Evolutionary conservation across 129 eudicot genomes (phyloP), one percentile per base, ranked within the genome.

Genomic region (Tanacetum coccineum): DNA sequence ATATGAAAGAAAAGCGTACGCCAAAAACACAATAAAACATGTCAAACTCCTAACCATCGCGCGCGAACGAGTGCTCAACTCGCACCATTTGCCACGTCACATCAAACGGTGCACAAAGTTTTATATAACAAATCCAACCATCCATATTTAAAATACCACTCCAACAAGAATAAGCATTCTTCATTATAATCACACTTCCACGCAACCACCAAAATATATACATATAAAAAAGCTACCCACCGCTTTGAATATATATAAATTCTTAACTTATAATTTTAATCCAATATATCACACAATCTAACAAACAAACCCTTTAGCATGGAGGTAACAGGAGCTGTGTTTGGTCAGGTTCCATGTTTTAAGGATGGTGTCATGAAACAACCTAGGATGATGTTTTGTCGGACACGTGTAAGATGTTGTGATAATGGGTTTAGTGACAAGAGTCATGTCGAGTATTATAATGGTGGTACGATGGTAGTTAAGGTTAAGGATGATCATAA

Each of bases 241-340:
- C 25, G 25, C 25, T 22, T 22, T 22, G 25, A 22, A 22, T 22
- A 22, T 22, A 22, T 22, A 22, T 2, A 22, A 22, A 2, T 22
- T 22, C 1, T 22, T 22, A 22, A 22, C 25, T 22, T 22, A 22
- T n/a, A 22, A 22, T 22, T 22, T 22, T 22, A 32, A 32, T 30
- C 39, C 39, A 30, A 30, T 30, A 30, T 30, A 4, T 30, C 39
- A 51, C 19, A 6, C 15, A 47, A 19, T 56, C 58, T 32, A 32
- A 32, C 8, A 32, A 32, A 32, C 6, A 4, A 22, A 32, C 40
- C 40, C 40, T 36, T 36, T 36, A 36, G 40, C 8, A 84, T 85
- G 90, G 90, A 85, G 73, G 80, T 72, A 17, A 42, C 82, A 63
- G 81, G 82, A n/a, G 67, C 54, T 66, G 80, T 49, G 3, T 69